Percentiles rank a stretch among this genome's conserved stretches.
Evolutionary conservation across 495 filamentous ascomycete species (phyloP).

Genomic region (Penicillium simplicissimum): DNA sequence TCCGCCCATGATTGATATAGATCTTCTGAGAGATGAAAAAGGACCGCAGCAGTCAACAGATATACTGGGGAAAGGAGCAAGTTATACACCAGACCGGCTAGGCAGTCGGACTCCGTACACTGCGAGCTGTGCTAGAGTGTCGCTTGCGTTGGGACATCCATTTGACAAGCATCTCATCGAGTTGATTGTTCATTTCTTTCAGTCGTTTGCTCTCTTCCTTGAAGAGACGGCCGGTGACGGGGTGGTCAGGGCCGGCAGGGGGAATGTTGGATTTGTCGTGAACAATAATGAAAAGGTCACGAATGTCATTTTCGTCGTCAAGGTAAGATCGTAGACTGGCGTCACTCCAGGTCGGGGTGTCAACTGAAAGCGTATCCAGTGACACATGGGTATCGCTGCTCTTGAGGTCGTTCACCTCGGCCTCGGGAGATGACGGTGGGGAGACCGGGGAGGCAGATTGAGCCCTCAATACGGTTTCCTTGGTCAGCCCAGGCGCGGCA

Average conservation of each 20-base stretch:
- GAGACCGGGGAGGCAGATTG: conserved; percentile 60
- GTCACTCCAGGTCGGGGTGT: conserved; percentile 74
- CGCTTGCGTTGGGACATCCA: conserved; percentile 67
- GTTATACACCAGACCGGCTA: conserved; percentile 16
- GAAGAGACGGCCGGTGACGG: conserved; percentile 77
- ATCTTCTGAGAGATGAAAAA: conserved; percentile 2
- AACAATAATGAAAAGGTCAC: conserved; percentile 86
- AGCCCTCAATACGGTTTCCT: conserved; percentile 64
- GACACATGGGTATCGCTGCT: conserved; percentile 38
- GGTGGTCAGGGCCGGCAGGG: conserved; percentile 77
- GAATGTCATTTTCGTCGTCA: conserved; percentile 87
- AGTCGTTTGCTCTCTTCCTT: conserved; percentile 79
- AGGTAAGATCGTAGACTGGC: conserved; percentile 81
- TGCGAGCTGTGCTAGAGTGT: conserved; percentile 19
- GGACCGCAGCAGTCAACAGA: conserved; percentile 14
- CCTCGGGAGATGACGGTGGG: conserved; percentile 65
- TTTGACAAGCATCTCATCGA: conserved; percentile 83
- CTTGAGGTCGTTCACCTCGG: conserved; percentile 45
- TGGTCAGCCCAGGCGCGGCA: conserved; percentile 58
- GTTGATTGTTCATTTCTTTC: conserved; percentile 77
- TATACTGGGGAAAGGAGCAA: conserved; percentile 6
- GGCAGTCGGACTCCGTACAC: conserved; percentile 19
- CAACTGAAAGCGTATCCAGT: conserved; percentile 41
- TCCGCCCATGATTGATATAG: conserved; percentile 2
- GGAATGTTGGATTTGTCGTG: conserved; percentile 83